A percentile compares a stretch with the other conserved stretches of the same genome.
phyloP scores from a whole-genome alignment of 176 grass and related monocot genomes.

The Aechmea fasciata region DNA sequence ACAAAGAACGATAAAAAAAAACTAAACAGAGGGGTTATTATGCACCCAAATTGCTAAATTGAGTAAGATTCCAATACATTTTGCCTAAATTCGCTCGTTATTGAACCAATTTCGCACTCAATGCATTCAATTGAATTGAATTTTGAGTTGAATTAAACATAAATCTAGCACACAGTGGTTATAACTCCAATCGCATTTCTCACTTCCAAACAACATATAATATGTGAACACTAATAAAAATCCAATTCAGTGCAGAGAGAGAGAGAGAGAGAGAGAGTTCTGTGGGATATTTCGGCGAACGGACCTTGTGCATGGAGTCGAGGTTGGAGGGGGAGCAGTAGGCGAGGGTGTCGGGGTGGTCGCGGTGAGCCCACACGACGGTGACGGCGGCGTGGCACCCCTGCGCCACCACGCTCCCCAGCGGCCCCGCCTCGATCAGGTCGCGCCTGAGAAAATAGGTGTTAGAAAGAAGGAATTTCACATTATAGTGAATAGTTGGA shows the following conservation, averaged over 20 bases:
- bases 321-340: slow-evolving; percentile 54
- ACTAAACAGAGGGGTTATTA: no score
- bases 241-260: background rate
- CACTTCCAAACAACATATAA: background rate
- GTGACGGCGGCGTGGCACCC: slow-evolving; percentile 78
- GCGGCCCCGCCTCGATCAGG: slow-evolving; percentile 73
- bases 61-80: no score
- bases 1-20: background rate
- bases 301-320: slow-evolving; percentile 81
- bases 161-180: no score
- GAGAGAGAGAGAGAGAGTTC: no score
- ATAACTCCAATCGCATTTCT: background rate
- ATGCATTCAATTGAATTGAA: no score
- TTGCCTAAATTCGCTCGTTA: no score
- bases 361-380: slow-evolving; percentile 46
- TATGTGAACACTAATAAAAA: background rate
- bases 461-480: background rate
- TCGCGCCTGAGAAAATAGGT: slow-evolving; percentile 41
- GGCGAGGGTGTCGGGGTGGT: slow-evolving; percentile 46
- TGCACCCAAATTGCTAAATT: no score
- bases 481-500: background rate
- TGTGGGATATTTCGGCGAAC: slow-evolving; percentile 52
- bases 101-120: no score
- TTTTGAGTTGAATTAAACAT: no score
- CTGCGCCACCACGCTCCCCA: slow-evolving; percentile 79